phyloP scores from a whole-genome alignment of 2,329 filamentous ascomycete genomes.

The Neopestalotiopsis clavispora region DNA sequence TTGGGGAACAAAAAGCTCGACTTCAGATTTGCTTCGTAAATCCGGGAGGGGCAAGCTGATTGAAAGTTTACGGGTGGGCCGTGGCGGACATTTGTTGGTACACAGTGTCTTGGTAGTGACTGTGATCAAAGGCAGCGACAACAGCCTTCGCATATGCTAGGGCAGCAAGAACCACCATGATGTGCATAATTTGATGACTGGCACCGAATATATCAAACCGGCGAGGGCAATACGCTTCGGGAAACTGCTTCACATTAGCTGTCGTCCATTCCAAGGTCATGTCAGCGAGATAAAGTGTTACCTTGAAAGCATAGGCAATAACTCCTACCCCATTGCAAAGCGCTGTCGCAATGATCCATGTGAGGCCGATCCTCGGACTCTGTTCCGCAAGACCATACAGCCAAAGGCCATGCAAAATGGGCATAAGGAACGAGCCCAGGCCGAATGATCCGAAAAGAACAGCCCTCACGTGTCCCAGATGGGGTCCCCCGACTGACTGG shows the following conservation, averaged over 20 bases:
- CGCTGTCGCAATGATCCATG: slow-evolving; percentile 43
- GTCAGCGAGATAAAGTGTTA: slow-evolving; percentile 18
- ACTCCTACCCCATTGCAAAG: slow-evolving; percentile 43
- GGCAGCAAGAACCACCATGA: slow-evolving; percentile 48
- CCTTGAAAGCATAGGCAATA: slow-evolving; percentile 40
- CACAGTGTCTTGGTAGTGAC: background rate
- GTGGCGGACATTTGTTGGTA: background rate
- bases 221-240: slow-evolving; percentile 47
- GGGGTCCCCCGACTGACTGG: slow-evolving; percentile 42
- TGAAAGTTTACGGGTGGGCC: too few species aligned
- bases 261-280: background rate
- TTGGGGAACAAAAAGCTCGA: slow-evolving; percentile 50
- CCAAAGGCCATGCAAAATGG: slow-evolving; percentile 42
- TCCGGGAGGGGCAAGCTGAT: too few species aligned
- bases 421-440: slow-evolving; percentile 42
- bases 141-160: slow-evolving; percentile 42
- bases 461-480: slow-evolving; percentile 43
- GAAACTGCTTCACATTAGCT: slow-evolving; percentile 36
- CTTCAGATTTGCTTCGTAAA: slow-evolving; percentile 43
- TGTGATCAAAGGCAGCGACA: slow-evolving; percentile 22
- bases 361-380: slow-evolving; percentile 43
- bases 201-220: slow-evolving; percentile 51
- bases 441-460: slow-evolving; percentile 46
- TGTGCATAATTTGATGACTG: slow-evolving; percentile 55
- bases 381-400: slow-evolving; percentile 38